Evolutionary conservation across 2,329 filamentous ascomycete genomes (phyloP).

Genomic region (Coniochaeta sp.): DNA sequence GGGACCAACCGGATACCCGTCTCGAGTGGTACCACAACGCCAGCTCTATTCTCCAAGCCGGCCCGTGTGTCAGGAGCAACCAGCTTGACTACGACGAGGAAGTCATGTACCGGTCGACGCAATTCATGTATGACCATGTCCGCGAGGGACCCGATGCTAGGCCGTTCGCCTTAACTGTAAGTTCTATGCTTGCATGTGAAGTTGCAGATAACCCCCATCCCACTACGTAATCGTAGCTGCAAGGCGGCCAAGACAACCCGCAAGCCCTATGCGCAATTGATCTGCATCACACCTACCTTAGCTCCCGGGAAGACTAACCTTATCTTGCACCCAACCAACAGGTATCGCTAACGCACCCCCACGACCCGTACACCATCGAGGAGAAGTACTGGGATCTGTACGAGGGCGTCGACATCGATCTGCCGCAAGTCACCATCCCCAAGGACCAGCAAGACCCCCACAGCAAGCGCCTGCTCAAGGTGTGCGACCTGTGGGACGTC

Average conservation of each 20-base stretch:
- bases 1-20: conserved; percentile 80
- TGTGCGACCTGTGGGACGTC: conserved; percentile 79
- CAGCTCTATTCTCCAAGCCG: conserved; percentile 85
- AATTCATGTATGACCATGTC: conserved; percentile 87
- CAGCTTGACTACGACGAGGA: conserved; percentile 96
- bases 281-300: neutral
- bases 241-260: neutral
- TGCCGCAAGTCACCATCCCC: conserved; percentile 71
- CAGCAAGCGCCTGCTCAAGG: conserved; percentile 78
- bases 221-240: conserved; percentile 1
- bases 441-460: conserved; percentile 81
- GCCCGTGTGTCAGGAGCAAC: conserved; percentile 83
- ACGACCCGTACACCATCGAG: conserved; percentile 92
- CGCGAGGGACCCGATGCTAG: conserved; percentile 64
- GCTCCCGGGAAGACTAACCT: neutral
- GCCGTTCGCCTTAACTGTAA: conserved; percentile 75
- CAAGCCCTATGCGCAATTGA: neutral
- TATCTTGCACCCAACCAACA: conserved; percentile 14
- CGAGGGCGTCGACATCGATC: conserved; percentile 77
- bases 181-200: neutral
- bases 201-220: neutral
- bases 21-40: conserved; percentile 97
- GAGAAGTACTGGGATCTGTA: conserved; percentile 92
- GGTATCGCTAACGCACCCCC: conserved; percentile 87
- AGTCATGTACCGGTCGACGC: conserved; percentile 84